phyloP scores from a whole-genome alignment of 106 monocot genomes.

The Amphibolis antarctica region DNA sequence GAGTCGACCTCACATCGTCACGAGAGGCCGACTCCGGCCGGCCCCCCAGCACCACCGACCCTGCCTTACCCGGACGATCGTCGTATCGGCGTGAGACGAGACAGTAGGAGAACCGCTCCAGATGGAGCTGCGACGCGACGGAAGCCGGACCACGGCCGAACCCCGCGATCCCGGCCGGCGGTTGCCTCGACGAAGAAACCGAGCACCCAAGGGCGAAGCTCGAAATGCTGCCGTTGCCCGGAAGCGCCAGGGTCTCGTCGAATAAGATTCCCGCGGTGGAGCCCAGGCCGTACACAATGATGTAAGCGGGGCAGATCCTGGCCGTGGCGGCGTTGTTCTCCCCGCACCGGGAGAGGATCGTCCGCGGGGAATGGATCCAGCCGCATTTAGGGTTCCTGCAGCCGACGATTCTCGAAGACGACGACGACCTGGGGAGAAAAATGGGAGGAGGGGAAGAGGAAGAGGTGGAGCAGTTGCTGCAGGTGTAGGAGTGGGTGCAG shows the following conservation, averaged over 20 bases:
- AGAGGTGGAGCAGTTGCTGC: slow-evolving; percentile 31
- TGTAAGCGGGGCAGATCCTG: slow-evolving; percentile 55
- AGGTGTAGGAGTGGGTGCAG: slow-evolving; percentile 60
- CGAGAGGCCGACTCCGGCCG: background rate
- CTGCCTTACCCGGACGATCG: slow-evolving; percentile 34
- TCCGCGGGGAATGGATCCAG: slow-evolving; percentile 33
- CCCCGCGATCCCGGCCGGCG: slow-evolving; percentile 59
- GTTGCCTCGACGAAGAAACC: slow-evolving; percentile 50
- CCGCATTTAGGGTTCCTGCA: slow-evolving; percentile 69
- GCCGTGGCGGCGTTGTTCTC: slow-evolving; percentile 7
- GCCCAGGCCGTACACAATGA: slow-evolving; percentile 61
- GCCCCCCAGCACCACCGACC: slow-evolving; percentile 39
- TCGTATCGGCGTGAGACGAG: slow-evolving; percentile 66
- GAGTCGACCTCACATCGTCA: slow-evolving; percentile 34
- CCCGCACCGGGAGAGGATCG: slow-evolving; percentile 26
- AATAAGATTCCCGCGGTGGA: slow-evolving; percentile 74
- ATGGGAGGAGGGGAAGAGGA: slow-evolving; percentile 3
- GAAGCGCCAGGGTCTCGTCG: slow-evolving; percentile 36
- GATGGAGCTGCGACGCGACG: slow-evolving; percentile 44
- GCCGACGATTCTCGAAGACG: slow-evolving; percentile 59
- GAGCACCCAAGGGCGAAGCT: slow-evolving; percentile 73
- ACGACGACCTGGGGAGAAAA: slow-evolving; percentile 58
- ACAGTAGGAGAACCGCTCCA: slow-evolving; percentile 71
- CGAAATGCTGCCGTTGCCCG: slow-evolving; percentile 3
- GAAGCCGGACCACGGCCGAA: slow-evolving; percentile 75